Percentiles rank a stretch among this genome's conserved stretches.
These are phyloP conservation scores for Fraxinus angustifolia DNA, from an alignment of 305 asterid species.

Conservation along the genomic window DNA sequence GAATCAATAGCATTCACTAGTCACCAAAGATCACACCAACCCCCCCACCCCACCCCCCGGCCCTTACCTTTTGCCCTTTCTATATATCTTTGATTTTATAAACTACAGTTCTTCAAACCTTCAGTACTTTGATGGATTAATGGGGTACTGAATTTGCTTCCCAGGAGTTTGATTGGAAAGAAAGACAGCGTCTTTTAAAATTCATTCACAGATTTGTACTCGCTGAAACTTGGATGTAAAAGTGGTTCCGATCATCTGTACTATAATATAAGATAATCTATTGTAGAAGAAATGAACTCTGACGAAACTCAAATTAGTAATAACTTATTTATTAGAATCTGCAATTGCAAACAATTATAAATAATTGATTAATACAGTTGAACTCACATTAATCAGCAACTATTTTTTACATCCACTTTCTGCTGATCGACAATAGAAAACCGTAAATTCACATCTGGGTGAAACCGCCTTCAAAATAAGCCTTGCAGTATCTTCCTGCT, in stretches of 20 bases:
- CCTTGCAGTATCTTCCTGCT: constrained; percentile 70
- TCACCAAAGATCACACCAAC: too few relatives aligned
- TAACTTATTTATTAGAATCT: background rate
- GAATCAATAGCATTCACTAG: background rate
- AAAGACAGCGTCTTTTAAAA: background rate
- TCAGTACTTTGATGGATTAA: too few relatives aligned
- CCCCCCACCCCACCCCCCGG: too few relatives aligned
- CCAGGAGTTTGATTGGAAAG: background rate
- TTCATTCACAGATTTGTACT: background rate
- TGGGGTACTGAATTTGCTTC: background rate
- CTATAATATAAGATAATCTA: background rate
- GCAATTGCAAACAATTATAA: background rate
- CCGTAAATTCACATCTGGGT: constrained; percentile 60
- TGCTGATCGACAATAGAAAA: constrained; percentile 37
- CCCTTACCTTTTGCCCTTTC: too few relatives aligned
- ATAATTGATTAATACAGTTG: background rate
- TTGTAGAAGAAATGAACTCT: background rate
- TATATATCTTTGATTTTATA: too few relatives aligned
- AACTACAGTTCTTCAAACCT: too few relatives aligned
- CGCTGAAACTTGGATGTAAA: background rate
- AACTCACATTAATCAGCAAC: background rate
- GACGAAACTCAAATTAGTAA: background rate
- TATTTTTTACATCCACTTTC: constrained; percentile 28
- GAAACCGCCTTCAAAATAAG: constrained; percentile 58
- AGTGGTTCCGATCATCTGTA: background rate